phyloP scores from a whole-genome alignment of 2,329 filamentous ascomycete genomes.

The Pyrenochaeta sp. region DNA sequence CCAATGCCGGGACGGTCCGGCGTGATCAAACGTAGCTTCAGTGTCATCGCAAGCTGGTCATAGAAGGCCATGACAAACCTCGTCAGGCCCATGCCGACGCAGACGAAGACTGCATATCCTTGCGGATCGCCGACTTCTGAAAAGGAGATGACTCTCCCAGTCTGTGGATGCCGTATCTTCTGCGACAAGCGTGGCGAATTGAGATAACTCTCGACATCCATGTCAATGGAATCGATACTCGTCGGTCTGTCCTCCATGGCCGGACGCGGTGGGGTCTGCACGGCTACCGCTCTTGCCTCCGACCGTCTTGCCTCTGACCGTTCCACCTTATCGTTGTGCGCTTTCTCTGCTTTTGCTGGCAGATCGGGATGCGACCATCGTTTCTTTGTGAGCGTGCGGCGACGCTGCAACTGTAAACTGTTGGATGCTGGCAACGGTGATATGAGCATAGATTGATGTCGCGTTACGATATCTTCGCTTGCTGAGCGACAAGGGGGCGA shows the following conservation, averaged over 20 bases:
- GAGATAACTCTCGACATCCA: conserved; percentile 86
- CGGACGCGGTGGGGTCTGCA: conserved; percentile 51
- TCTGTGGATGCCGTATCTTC: conserved; percentile 85
- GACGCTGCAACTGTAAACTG: conserved; percentile 42
- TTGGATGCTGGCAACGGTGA: conserved; percentile 29
- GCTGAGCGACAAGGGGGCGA: conserved; percentile 29
- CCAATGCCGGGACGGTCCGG: conserved; percentile 94
- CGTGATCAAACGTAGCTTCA: conserved; percentile 90
- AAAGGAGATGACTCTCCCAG: conserved; percentile 88
- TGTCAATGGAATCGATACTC: conserved; percentile 86
- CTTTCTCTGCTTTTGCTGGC: conserved; percentile 48
- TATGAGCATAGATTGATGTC: conserved; percentile 40
- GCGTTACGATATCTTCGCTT: conserved; percentile 41
- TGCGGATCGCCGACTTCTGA: conserved; percentile 95
- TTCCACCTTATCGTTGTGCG: conserved; percentile 44
- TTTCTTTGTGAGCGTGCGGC: conserved; percentile 45
- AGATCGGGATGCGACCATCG: conserved; percentile 52
- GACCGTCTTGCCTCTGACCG: conserved; percentile 29
- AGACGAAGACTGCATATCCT: conserved; percentile 93
- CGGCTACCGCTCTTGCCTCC: conserved; percentile 20
- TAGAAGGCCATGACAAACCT: conserved; percentile 97
- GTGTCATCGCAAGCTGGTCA: conserved; percentile 87
- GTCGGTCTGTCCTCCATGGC: conserved; percentile 75
- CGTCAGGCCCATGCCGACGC: conserved; percentile 96
- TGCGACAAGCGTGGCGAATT: conserved; percentile 85